These are phyloP conservation scores for Leucocoprinus leucothites DNA, from an alignment of 768 basidiomycete species.

Conservation along the genomic window DNA sequence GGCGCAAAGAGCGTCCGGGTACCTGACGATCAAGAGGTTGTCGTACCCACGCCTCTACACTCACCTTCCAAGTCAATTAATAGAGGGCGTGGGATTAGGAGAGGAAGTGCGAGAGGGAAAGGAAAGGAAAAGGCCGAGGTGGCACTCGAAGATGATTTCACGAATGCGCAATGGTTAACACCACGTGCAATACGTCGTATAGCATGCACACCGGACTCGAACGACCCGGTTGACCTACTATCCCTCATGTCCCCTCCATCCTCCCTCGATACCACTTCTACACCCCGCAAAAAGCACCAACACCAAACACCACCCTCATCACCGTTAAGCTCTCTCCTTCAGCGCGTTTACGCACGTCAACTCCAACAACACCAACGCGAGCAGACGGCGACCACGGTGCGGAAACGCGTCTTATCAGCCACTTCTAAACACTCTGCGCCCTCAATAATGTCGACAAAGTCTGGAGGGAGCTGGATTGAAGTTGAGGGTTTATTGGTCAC, in stretches of 20 bases:
- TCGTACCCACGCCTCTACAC: neutral
- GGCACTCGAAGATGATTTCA: neutral
- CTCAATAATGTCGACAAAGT: neutral
- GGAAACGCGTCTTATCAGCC: neutral
- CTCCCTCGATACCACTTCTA: neutral
- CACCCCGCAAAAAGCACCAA: neutral
- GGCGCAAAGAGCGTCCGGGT: constrained; percentile 16
- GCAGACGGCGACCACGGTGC: neutral
- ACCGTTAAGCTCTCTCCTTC: neutral
- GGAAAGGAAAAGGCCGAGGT: neutral
- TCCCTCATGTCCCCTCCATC: constrained; percentile 13
- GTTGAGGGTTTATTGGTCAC: constrained; percentile 1
- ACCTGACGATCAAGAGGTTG: constrained; percentile 17
- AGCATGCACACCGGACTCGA: constrained; percentile 33
- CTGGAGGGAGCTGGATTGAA: constrained; percentile 1
- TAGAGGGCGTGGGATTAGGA: constrained; percentile 5
- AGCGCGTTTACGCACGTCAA: neutral
- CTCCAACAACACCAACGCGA: neutral
- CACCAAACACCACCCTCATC: neutral
- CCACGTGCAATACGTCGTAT: constrained; percentile 27
- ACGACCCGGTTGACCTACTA: constrained; percentile 22
- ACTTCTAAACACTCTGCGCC: neutral
- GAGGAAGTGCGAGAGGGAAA: neutral
- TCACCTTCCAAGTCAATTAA: neutral
- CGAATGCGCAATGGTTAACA: constrained; percentile 4